Base-by-base conservation (phyloP, 768 basidiomycete species). In the Phanerodontia chrysosporium region DNA sequence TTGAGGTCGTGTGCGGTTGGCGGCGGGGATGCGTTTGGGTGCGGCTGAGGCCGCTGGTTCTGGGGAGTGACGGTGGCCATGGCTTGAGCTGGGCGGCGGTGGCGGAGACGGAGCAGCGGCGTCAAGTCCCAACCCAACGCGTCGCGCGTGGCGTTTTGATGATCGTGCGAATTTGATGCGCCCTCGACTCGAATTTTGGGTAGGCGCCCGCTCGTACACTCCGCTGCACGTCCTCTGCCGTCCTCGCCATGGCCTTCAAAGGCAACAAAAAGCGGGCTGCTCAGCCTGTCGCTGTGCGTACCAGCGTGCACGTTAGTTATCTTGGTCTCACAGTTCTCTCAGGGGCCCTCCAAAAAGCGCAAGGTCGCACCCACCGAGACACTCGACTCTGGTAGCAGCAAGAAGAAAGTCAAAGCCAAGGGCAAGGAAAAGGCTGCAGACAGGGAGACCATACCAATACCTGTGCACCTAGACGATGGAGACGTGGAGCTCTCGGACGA, bases 1-100 rank as follows among this genome's bases (percentile, higher is more conserved):
- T 84, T 79, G 28, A 93, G 77, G 57, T 84, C 77, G 71, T 90
- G 86, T 53, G 84, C 81, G 7, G 81, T 79, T 1, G 86, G 84
- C 8, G 86, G 83, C 22, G 78, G 75, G 32, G 82, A 80, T 72
- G 79, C 78, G 39, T 39, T 24, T n/a, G 48, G 32, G 13, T 29
- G 52, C 2, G 30, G 24, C 36, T 51, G 25, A 22, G 39, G 10
- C 10, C 25, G 48, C 14, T 49, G 48, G 25, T 49, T 49, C 12
- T 49, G 48, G 21, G n/a, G 24, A 9, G 42, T 30, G 25, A 52
- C 58, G 45, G 48, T 57, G 24, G 21, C 32, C 22, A 22, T 5
- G 14, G 36, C 24, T 2, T 6, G 12, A 48, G 1, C 3, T 3
- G 21, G 5, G 21, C 7, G 39, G 35, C 53, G 48, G 49, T 51